Evolutionary conservation across 2,329 filamentous ascomycete species (phyloP).

Genomic region (Biscogniauxia mediterranea): DNA sequence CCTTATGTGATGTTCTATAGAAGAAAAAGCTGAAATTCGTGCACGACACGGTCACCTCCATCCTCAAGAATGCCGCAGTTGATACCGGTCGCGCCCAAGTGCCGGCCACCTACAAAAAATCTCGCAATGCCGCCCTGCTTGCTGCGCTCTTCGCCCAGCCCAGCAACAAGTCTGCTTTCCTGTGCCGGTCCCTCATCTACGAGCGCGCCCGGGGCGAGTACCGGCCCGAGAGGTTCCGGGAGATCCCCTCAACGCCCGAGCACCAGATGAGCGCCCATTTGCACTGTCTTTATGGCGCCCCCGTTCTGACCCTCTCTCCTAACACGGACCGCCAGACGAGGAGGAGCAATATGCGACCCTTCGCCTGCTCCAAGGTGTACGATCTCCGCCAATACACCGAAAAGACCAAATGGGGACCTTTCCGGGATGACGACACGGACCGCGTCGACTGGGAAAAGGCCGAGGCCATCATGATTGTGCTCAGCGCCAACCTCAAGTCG

Average conservation of each 20-base stretch:
- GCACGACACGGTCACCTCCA: slow-evolving; percentile 41
- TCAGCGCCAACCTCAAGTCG: slow-evolving; percentile 60
- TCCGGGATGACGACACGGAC: slow-evolving; percentile 59
- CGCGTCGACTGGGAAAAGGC: slow-evolving; percentile 77
- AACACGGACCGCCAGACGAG: slow-evolving; percentile 34
- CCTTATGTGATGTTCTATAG: slow-evolving; percentile 22
- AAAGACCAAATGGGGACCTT: slow-evolving; percentile 68
- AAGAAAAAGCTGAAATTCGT: slow-evolving; percentile 48
- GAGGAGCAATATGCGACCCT: slow-evolving; percentile 48
- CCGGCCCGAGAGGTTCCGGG: slow-evolving; percentile 7
- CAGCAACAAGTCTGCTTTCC: slow-evolving; percentile 56
- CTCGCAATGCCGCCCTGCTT: slow-evolving; percentile 48
- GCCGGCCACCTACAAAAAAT: slow-evolving; percentile 40
- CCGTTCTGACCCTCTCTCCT: slow-evolving; percentile 40
- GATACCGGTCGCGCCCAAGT: slow-evolving; percentile 31
- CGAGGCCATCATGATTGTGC: slow-evolving; percentile 69
- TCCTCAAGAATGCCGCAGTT: slow-evolving; percentile 45
- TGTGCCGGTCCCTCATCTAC: slow-evolving; percentile 64
- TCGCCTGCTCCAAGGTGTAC: slow-evolving; percentile 68
- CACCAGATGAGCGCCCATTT: slow-evolving; percentile 69
- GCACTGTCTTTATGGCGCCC: slow-evolving; percentile 67
- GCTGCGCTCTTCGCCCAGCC: slow-evolving; percentile 43
- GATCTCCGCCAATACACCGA: slow-evolving; percentile 68
- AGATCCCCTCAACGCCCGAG: slow-evolving; percentile 38
- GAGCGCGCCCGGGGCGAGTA: slow-evolving; percentile 48